Base-by-base conservation (phyloP, 2,329 filamentous ascomycete genomes). In the Dryadomyces sulphureus region DNA sequence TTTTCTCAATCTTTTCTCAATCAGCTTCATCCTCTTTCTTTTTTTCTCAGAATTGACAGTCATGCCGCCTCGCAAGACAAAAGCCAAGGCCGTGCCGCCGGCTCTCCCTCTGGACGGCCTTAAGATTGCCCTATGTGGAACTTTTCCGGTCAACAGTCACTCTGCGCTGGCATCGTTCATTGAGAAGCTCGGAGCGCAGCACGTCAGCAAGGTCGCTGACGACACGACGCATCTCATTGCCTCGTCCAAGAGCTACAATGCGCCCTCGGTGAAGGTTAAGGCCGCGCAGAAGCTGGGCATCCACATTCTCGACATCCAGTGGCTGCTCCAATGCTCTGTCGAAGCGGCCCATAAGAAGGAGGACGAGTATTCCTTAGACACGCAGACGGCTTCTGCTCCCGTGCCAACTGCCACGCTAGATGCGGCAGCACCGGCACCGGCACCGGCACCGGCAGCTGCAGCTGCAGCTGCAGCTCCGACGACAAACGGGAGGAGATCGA, bases 111-210 rank as follows among this genome's bases (percentile, higher is more conserved):
- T 81, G 4, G 59, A 65, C 2, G 71, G 68, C 5, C 36, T 39
- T 53, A 62, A 63, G 6, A 63, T 85, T 39, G 72, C 70, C 20
- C 57, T 82, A 22, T 79, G 74, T 47, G 81, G 81, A 49, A 72
- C 70, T 5, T 79, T 84, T 52, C 61, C 69, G 1, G 64, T 65
- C 6, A 59, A 65, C 22, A 72, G 67, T 3, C 77, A 84, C 50
- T 58, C 59, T 6, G 57, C 60, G 0, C 58, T 79, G 5, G 67
- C 74, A 50, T 55, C 59, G 20, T 59, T 66, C 41, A 63, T 77
- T 45, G 60, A 56, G 11, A 53, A 58, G 4, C 65, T 77, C 7
- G 77, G 77, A 17, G 77, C 66, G 8, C 56, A 56, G 3, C 58
- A 72, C 27, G 63, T 63, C 21, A 68, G 62, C 50, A 62, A 64